Conservation (phyloP, 768 basidiomycete species). For the Termitomyces sp. region DNA sequence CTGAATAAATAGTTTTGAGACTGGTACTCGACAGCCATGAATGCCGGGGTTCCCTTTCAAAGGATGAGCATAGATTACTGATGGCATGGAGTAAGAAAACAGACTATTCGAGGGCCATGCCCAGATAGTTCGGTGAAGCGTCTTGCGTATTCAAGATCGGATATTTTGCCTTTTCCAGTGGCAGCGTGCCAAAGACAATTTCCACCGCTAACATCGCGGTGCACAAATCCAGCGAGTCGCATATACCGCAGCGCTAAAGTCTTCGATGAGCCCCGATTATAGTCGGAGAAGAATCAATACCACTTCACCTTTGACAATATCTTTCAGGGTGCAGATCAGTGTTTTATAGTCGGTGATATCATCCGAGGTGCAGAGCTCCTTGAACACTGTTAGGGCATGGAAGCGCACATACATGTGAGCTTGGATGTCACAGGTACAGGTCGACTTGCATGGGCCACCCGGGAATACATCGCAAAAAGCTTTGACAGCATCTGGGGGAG, state of each 20-base stretch:
- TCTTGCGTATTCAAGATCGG: not conserved
- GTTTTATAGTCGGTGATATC: not conserved
- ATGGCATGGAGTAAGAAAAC: not conserved
- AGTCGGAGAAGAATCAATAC: not conserved
- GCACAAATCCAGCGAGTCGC: not conserved
- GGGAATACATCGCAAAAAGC: not conserved
- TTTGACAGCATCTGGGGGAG: not conserved
- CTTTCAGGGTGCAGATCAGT: not conserved
- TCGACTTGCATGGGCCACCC: no score
- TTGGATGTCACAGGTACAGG: no score
- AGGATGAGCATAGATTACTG: not conserved
- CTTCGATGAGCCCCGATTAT: not conserved
- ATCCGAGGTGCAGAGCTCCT: not conserved
- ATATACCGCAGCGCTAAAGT: not conserved
- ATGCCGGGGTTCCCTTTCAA: not conserved
- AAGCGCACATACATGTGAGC: not conserved
- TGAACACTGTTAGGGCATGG: not conserved
- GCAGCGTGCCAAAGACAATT: not conserved
- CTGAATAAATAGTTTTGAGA: not conserved
- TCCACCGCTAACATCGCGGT: not conserved
- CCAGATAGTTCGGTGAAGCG: not conserved
- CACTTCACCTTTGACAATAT: not conserved
- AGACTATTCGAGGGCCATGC: not conserved
- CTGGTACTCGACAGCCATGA: constrained; percentile 1
- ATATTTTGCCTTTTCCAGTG: not conserved